Base-by-base conservation (phyloP, 208 protist genomes). In the Trypanosoma mega region DNA sequence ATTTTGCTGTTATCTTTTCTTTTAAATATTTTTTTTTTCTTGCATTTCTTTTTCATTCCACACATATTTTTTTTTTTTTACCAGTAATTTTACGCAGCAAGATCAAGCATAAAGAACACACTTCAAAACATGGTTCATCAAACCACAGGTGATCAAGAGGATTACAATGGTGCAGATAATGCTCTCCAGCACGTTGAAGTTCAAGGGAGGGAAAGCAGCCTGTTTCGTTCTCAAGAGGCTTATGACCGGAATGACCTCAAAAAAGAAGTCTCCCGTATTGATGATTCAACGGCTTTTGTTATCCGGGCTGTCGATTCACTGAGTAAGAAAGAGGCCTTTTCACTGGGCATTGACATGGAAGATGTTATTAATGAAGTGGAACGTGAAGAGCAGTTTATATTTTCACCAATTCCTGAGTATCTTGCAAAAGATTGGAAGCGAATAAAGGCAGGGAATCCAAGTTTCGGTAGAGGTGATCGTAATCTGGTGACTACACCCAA, bases 371-470 rank as follows among this genome's bases (percentile, higher is more conserved):
- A 68, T 12, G 24, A 82, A 48, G 60, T 91, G 29, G 69, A 81
- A 18, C 53, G 63, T 0, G 69, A 91, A 71, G 87, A 94, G 56
- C 72, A 87, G 24, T 63, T 46, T 52, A 51, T 94, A 29, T 94
- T 94, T 57, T 85, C 81, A 21, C 68, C 72, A n/a, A 65, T 78
- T 29, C 83, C 83, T 21, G 61, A 76, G 6, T 86, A 83, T 36
- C 41, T 90, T 5, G 20, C 24, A 47, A 3, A 54, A 44, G 33
- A 68, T 30, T 37, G 56, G 33, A 46, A 68, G 41, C 11, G 45
- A 33, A 18, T 54, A 64, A 58, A 53, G 55, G 1, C 68, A 1
- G 27, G 20, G 14, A 23, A 30, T 24, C 21, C 30, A 8, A 3
- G 16, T 39, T 31, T 23, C 31, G 44, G 11, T 8, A 57, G n/a